These are phyloP conservation scores for Penicillium frequentans DNA, from an alignment of 2,329 filamentous ascomycete species.

Conservation along the genomic window DNA sequence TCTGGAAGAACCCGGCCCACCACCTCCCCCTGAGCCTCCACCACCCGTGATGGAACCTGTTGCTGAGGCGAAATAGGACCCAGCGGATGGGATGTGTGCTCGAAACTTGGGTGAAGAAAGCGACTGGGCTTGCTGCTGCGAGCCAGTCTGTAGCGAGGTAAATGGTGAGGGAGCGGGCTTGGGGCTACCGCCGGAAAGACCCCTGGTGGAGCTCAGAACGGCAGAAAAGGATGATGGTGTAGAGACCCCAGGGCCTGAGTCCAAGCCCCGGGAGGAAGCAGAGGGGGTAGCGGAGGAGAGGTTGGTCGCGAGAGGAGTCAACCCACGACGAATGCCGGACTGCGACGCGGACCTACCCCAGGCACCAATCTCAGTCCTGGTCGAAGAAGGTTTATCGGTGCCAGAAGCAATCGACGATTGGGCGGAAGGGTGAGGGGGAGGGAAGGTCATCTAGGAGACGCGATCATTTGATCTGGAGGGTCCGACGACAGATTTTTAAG, in stretches of 20 bases:
- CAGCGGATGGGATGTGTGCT: conserved; percentile 55
- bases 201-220: conserved; percentile 50
- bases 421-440: conserved; percentile 53
- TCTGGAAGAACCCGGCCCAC: conserved; percentile 58
- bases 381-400: conserved; percentile 49
- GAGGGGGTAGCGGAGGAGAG: conserved; percentile 43
- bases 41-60: conserved; percentile 54
- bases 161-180: conserved; percentile 56
- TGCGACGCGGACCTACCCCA: conserved; percentile 58
- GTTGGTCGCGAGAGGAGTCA: conserved; percentile 59
- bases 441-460: conserved; percentile 58
- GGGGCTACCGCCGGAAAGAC: conserved; percentile 55
- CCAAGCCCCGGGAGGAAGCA: conserved; percentile 44
- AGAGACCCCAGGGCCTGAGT: conserved; percentile 46
- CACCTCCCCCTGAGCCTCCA: conserved; percentile 50
- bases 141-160: conserved; percentile 55
- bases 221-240: conserved; percentile 54
- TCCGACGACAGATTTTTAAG: conserved; percentile 38
- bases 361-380: conserved; percentile 53
- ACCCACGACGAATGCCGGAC: conserved; percentile 56
- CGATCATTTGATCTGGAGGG: conserved; percentile 51
- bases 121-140: conserved; percentile 55
- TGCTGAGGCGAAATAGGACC: conserved; percentile 57
- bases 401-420: conserved; percentile 54
- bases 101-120: conserved; percentile 58